Conservation (phyloP, 257 asterid genomes). For the Linderniella brevidens region DNA sequence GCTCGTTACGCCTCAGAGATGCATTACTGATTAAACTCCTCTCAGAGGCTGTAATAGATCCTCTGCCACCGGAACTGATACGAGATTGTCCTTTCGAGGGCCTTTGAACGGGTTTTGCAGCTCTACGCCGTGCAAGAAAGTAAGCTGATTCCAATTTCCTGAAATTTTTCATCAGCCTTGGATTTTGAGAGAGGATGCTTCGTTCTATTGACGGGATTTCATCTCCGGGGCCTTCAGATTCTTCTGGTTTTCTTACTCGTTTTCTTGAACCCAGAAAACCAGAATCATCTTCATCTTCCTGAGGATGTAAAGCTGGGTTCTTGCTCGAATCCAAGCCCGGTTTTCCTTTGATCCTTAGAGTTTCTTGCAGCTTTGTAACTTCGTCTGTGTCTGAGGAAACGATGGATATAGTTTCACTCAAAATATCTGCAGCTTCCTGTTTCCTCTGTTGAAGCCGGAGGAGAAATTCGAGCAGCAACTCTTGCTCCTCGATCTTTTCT, state of each 20-base stretch:
- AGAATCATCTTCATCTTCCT: conserved; percentile 41
- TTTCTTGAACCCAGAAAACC: conserved; percentile 55
- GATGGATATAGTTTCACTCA: conserved; percentile 46
- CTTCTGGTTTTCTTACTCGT: conserved; percentile 36
- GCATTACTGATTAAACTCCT: conserved; percentile 62
- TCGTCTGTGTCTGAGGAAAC: conserved; percentile 74
- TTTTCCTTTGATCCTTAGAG: conserved; percentile 33
- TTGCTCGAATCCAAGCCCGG: conserved; percentile 25
- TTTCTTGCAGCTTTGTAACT: conserved; percentile 40
- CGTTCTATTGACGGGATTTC: conserved; percentile 27
- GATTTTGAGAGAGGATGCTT: conserved; percentile 31
- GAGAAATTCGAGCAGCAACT: conserved; percentile 71
- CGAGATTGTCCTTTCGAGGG: conserved; percentile 28
- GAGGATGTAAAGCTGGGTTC: conserved; percentile 19
- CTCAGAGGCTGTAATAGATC: conserved; percentile 37
- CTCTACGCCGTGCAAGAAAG: conserved; percentile 45
- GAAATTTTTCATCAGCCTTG: conserved; percentile 71
- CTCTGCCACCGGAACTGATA: conserved; percentile 30
- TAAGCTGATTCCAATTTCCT: conserved; percentile 70
- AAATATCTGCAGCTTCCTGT: conserved; percentile 48
- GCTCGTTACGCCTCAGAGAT: conserved; percentile 33
- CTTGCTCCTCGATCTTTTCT: conserved; percentile 80
- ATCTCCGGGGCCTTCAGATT: conserved; percentile 18
- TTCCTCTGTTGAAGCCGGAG: conserved; percentile 56
- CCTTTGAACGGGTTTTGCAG: conserved; percentile 23